Base-by-base conservation (phyloP, 2,329 filamentous ascomycete genomes). In the Rugonectria rugulosa region DNA sequence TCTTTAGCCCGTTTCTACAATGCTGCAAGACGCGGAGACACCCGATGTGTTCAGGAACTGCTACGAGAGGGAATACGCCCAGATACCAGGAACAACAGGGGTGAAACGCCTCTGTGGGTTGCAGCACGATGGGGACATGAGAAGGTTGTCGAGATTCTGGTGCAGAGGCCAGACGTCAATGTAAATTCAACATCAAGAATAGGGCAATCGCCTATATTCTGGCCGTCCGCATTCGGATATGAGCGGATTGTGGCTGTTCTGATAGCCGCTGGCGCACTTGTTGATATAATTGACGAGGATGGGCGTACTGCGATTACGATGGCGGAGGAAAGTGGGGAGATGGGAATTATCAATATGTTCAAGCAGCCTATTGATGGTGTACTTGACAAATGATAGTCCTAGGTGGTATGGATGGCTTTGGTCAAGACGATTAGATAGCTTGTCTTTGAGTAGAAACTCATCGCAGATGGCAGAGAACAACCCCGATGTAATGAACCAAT, bases 401-500 rank as follows among this genome's bases (percentile, higher is more conserved):
- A n/a, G n/a, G n/a, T n/a, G n/a, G n/a, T n/a, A n/a, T n/a, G n/a
- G n/a, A n/a, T n/a, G n/a, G n/a, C n/a, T n/a, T n/a, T n/a, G n/a
- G n/a, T n/a, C n/a, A n/a, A n/a, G n/a, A n/a, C n/a, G n/a, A n/a
- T n/a, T n/a, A n/a, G n/a, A n/a, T n/a, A n/a, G n/a, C n/a, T n/a
- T n/a, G n/a, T n/a, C n/a, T n/a, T n/a, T n/a, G n/a, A n/a, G n/a
- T n/a, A n/a, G n/a, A n/a, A n/a, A n/a, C n/a, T n/a, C n/a, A n/a
- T n/a, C n/a, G n/a, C n/a, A n/a, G n/a, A n/a, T n/a, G n/a, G 1
- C 15, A 54, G 51, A 54, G 34, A 54, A 54, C 43, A 95, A 96
- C 77, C 91, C 92, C 0, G 86, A 90, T 72, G 85, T 96, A 20
- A 92, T 96, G 86, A 90, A 85, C 44, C 76, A 81, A 43, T 86